Conservation (phyloP, 2,329 filamentous ascomycete genomes). For the Trichophyton mentagrophytes region DNA sequence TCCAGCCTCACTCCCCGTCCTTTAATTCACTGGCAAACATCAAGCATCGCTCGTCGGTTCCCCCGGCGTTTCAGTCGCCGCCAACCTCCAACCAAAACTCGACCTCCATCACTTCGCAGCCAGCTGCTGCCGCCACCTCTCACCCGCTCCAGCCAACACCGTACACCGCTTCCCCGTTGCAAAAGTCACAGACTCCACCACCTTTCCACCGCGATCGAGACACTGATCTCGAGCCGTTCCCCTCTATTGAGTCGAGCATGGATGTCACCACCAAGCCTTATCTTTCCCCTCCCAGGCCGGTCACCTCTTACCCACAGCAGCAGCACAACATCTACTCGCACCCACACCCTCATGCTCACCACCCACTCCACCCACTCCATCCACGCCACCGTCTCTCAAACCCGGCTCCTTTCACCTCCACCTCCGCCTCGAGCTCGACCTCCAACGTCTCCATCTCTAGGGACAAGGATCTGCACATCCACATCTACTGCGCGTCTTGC, state of each 20-base stretch:
- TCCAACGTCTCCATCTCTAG: not conserved
- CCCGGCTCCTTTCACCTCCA: slow-evolving; percentile 41
- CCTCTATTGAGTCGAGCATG: slow-evolving; percentile 72
- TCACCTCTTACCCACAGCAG: slow-evolving; percentile 1
- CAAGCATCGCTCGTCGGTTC: slow-evolving; percentile 48
- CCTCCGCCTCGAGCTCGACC: not conserved
- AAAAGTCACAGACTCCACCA: slow-evolving; percentile 73
- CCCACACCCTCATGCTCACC: slow-evolving; percentile 14
- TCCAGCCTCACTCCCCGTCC: slow-evolving; percentile 27
- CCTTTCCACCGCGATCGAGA: slow-evolving; percentile 42
- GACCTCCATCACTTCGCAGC: slow-evolving; percentile 19
- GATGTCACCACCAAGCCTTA: slow-evolving; percentile 32
- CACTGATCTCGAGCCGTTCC: slow-evolving; percentile 64
- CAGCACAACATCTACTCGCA: slow-evolving; percentile 14
- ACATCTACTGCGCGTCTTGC: slow-evolving; percentile 88
- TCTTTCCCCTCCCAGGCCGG: not conserved
- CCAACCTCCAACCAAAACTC: slow-evolving; percentile 22
- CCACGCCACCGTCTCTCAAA: slow-evolving; percentile 33
- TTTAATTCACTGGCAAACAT: slow-evolving; percentile 29
- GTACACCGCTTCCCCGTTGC: slow-evolving; percentile 81
- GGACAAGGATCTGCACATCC: slow-evolving; percentile 31
- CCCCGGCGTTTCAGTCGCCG: slow-evolving; percentile 44
- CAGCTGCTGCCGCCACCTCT: slow-evolving; percentile 26
- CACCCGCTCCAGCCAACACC: slow-evolving; percentile 29
- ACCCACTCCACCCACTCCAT: slow-evolving; percentile 23